Percentiles rank a stretch among this genome's conserved stretches.
Conservation (phyloP, 352 stramenopile genomes). For the Detonula confervacea region DNA sequence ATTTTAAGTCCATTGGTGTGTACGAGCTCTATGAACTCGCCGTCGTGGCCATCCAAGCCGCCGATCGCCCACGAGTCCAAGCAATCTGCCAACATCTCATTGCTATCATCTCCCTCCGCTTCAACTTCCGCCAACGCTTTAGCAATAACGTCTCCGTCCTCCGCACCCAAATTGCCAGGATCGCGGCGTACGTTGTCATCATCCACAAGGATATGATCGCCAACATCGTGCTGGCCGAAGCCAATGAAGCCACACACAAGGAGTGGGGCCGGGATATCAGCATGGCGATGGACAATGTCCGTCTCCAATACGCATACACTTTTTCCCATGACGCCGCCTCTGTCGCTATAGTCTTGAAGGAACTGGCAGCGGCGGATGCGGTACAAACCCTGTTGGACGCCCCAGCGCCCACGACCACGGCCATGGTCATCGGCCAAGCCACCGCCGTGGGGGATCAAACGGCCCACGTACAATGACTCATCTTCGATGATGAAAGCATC, state of each 20-base stretch:
- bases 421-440: neutral
- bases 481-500: neutral
- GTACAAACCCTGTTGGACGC: neutral
- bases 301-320: neutral
- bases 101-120: neutral
- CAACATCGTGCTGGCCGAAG: neutral
- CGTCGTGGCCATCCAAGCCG: neutral
- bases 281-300: neutral
- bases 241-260: neutral
- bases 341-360: constrained; percentile 2
- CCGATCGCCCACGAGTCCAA: neutral
- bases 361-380: constrained; percentile 3
- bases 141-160: neutral
- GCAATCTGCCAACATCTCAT: neutral
- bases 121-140: neutral
- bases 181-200: neutral
- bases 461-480: neutral
- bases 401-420: neutral
- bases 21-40: neutral
- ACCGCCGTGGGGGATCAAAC: neutral
- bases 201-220: neutral
- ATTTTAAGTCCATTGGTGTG: constrained; percentile 13
- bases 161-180: neutral
- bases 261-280: neutral
- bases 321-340: constrained; percentile 5